Evolutionary conservation across 768 basidiomycete genomes (phyloP), one percentile per base, ranked within the genome.

Genomic region (Solioccasus polychromus): DNA sequence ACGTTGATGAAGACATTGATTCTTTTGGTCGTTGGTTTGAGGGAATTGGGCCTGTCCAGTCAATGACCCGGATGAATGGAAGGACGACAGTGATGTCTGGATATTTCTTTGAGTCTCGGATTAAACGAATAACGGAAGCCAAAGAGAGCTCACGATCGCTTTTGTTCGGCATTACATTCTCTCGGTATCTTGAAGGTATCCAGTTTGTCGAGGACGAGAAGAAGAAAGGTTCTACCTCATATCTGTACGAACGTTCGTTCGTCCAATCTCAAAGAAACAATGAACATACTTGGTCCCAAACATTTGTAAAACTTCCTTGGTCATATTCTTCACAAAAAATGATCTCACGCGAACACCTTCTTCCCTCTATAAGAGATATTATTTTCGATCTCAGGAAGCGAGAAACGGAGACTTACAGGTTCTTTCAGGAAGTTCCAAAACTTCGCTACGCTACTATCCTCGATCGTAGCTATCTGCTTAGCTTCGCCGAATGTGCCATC

Each of bases 111-210:
- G 12, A 46, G 42, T n/a, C 18, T 39, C 20, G n/a, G n/a, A 7
- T 34, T 15, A 8, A 11, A 36, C 17, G 10, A 20, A 25, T 23
- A 35, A 14, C 10, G n/a, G 4, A 42, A 58, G 11, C 51, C 39
- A 72, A 66, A 8, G 2, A 23, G 5, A 25, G 19, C 79, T 53
- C 52, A 83, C 79, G 81, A 62, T 83, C 82, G 53, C 78, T 74
- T 36, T 64, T 30, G 2, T 62, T 61, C 14, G 57, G 55, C 5
- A 51, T 28, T 1, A 72, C 45, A 39, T 71, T 74, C 52, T 82
- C 81, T 50, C 81, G 76, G 41, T 77, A 85, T 43, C 81, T 74
- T 1, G 80, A 79, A 2, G 83, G 83, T 50, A 83, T 85, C 81
- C 80, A 82, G 48, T 79, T 82, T 3, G 79, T 58, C 2, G 79